Base-by-base conservation (phyloP, 306 rosid genomes). In the Lablab purpureus region DNA sequence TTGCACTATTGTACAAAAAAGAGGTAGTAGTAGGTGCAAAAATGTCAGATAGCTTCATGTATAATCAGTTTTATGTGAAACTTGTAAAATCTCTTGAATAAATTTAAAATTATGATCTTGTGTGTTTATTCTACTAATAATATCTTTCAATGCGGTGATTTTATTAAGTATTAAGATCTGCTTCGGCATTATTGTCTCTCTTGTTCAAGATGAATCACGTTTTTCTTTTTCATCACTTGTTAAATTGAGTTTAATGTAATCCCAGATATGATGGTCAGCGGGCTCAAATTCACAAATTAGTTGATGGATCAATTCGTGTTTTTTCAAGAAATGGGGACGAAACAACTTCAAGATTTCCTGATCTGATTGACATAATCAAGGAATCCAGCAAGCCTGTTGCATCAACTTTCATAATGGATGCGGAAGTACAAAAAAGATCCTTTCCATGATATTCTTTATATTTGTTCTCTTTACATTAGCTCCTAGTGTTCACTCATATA, bases 221-320 rank as follows among this genome's bases (percentile, higher is more conserved):
- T 74, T 62, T 43, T 66, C 22, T 87, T 63, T 70, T 40, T 27
- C 50, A 10, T 37, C 5, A 81, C 56, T 28, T 75, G 40, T 77
- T 74, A 27, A 64, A 45, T 69, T 63, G 68, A 72, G 37, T 78
- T 51, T 13, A 36, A 32, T 81, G 71, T 63, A 80, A 75, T 87
- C 79, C 71, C 81, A 94, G 98, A 82, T 94, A 94, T 78, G 98
- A 94, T 85, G 98, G 98, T 47, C 98, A 94, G 87, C 92, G 98
- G 76, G 98, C 96, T 45, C 98, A 94, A 87, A 88, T 94, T 89
- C 98, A 94, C 86, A 94, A 81, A 85, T 82, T 89, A 85, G 81
- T 19, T 70, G 93, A 91, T 87, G 98, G 97, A 63, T 87, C 96
- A 6, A 17, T 91, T 81, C 88, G 62, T 28, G 82, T 89, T 64